A percentile compares a stretch with the other conserved stretches of the same genome.
These are phyloP conservation scores for Globisporangium rhizosaccharum DNA, from an alignment of 352 stramenopile genomes.

Conservation along the genomic window DNA sequence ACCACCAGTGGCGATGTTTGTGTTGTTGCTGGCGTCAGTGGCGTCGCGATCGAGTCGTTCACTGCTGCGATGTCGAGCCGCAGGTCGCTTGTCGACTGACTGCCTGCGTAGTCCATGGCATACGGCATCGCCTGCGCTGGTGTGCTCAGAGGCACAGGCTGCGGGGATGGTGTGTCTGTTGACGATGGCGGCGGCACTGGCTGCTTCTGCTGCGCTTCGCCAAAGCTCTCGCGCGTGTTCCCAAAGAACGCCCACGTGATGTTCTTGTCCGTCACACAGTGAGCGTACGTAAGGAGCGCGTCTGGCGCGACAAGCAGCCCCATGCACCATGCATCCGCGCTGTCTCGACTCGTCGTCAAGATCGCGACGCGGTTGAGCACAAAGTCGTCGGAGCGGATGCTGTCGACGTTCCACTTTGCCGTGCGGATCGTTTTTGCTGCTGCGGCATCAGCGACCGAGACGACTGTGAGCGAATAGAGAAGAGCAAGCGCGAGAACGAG, in stretches of 20 bases:
- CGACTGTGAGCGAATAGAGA: neutral
- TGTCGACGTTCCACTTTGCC: slow-evolving; percentile 5
- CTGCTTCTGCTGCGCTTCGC: neutral
- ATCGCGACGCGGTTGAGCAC: slow-evolving; percentile 19
- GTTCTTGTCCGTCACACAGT: slow-evolving; percentile 12
- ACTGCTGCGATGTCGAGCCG: too few relatives aligned
- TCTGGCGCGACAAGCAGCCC: slow-evolving; percentile 25
- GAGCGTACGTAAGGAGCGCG: slow-evolving; percentile 26
- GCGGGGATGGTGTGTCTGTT: neutral
- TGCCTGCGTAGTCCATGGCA: too few relatives aligned
- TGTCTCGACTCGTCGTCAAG: slow-evolving; percentile 8
- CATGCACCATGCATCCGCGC: slow-evolving; percentile 21
- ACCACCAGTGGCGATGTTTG: too few relatives aligned
- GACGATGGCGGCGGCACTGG: neutral
- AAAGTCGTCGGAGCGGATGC: neutral
- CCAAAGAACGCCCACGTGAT: slow-evolving; percentile 29
- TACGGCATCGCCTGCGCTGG: too few relatives aligned
- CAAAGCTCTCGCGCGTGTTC: slow-evolving; percentile 4
- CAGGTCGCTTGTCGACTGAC: too few relatives aligned
- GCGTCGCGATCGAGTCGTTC: too few relatives aligned
- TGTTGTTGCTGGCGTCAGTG: too few relatives aligned
- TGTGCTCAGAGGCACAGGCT: neutral
- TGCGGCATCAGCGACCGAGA: neutral
- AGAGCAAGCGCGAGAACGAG: neutral
- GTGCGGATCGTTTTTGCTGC: neutral